Conservation (phyloP, 1,284 basidiomycete genomes). For the Ustilago lituana region DNA sequence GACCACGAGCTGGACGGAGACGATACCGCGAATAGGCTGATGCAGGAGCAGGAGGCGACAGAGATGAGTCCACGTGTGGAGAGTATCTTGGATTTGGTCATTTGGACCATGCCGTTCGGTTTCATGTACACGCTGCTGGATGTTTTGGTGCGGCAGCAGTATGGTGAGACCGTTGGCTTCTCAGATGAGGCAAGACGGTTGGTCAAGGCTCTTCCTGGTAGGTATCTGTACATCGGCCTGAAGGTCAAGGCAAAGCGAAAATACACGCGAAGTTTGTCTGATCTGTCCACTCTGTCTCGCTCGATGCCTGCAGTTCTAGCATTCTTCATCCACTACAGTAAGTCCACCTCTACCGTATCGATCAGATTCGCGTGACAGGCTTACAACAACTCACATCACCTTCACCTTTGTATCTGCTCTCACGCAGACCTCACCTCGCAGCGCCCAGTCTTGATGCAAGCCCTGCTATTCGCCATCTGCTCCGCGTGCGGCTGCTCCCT, state of each 20-base stretch:
- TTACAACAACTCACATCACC: neutral
- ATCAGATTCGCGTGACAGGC: neutral
- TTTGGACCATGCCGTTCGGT: constrained; percentile 64
- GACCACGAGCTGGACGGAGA: constrained; percentile 38
- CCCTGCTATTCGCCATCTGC: constrained; percentile 38
- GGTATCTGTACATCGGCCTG: constrained; percentile 8
- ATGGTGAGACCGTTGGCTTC: constrained; percentile 52
- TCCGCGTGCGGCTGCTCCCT: constrained; percentile 48
- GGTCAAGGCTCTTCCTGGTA: constrained; percentile 51
- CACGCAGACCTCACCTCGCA: constrained; percentile 38
- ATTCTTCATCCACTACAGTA: constrained; percentile 53
- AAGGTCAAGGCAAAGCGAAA: too few relatives aligned
- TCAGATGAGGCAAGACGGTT: constrained; percentile 41
- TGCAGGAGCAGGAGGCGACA: constrained; percentile 41
- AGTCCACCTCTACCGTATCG: constrained; percentile 5
- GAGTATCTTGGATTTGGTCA: constrained; percentile 51
- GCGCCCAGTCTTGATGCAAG: constrained; percentile 44
- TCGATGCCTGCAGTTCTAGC: constrained; percentile 30
- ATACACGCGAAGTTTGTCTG: too few relatives aligned
- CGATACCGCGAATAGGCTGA: constrained; percentile 42
- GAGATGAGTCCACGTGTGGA: constrained; percentile 49
- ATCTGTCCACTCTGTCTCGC: constrained; percentile 47
- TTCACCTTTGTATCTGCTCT: constrained; percentile 1
- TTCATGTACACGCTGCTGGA: constrained; percentile 63
- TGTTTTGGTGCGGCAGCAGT: constrained; percentile 65